phyloP scores from a whole-genome alignment of 768 basidiomycete species.

The Psilocybe sp. region DNA sequence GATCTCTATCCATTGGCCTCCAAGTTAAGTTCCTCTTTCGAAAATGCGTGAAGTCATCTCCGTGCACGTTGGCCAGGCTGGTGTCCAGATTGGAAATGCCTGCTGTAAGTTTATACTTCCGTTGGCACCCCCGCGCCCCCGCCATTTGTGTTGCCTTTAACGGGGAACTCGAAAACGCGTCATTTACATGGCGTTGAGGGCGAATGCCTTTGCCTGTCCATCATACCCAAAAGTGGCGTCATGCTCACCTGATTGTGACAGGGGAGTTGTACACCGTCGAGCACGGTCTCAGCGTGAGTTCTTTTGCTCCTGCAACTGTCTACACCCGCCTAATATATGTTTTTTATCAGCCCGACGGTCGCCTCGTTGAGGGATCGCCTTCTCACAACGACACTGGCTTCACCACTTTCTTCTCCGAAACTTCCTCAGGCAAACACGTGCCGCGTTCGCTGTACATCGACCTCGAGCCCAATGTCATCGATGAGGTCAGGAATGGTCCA shows the following conservation, averaged over 20 bases:
- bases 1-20: constrained; percentile 11
- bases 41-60: constrained; percentile 95
- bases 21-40: constrained; percentile 22
- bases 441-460: constrained; percentile 97
- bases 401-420: constrained; percentile 99
- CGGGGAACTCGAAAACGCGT: constrained; percentile 29
- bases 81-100: constrained; percentile 92
- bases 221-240: constrained; percentile 24
- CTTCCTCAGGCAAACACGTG: constrained; percentile 92
- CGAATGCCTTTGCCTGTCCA: constrained; percentile 4
- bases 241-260: constrained; percentile 44
- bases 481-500: constrained; percentile 92
- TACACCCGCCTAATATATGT: constrained; percentile 17
- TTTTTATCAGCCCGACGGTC: constrained; percentile 83
- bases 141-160: constrained; percentile 13
- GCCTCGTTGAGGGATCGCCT: constrained; percentile 75
- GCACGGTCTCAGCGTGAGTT: constrained; percentile 90
- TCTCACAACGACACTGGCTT: constrained; percentile 86
- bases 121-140: constrained; percentile 9
- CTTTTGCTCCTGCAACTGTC: neutral
- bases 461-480: constrained; percentile 96
- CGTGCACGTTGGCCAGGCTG: constrained; percentile 95
- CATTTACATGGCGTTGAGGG: constrained; percentile 16
- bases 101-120: constrained; percentile 73
- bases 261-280: constrained; percentile 99